Evolutionary conservation across 2,329 filamentous ascomycete species (phyloP).

Genomic region (Bipolaris cookei): DNA sequence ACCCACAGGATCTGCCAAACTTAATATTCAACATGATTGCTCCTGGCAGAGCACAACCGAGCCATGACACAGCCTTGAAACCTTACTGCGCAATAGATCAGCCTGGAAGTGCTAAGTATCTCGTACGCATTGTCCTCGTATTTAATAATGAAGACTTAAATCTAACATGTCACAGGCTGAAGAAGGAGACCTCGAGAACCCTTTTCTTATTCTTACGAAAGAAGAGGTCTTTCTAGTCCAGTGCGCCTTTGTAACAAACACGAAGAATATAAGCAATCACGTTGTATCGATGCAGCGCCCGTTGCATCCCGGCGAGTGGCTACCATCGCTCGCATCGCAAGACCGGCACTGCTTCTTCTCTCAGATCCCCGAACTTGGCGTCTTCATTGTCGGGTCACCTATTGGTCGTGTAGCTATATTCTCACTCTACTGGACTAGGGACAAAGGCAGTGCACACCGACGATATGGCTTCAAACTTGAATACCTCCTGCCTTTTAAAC

Average conservation of each 20-base stretch:
- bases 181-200: slow-evolving; percentile 1
- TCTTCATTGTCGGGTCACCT: slow-evolving; percentile 71
- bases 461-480: slow-evolving; percentile 61
- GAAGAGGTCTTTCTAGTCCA: slow-evolving; percentile 55
- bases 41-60: not conserved
- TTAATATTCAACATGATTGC: not conserved
- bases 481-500: slow-evolving; percentile 58
- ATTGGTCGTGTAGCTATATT: slow-evolving; percentile 69
- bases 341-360: slow-evolving; percentile 67
- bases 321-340: slow-evolving; percentile 19
- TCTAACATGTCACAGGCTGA: not conserved
- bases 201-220: slow-evolving; percentile 54
- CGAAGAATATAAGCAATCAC: slow-evolving; percentile 2
- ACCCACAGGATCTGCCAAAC: not conserved
- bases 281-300: slow-evolving; percentile 50
- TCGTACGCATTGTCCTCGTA: not conserved
- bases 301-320: slow-evolving; percentile 19
- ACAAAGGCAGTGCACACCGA: slow-evolving; percentile 47
- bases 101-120: not conserved
- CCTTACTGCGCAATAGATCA: not conserved
- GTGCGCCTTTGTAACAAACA: slow-evolving; percentile 30
- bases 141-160: not conserved
- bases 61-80: not conserved
- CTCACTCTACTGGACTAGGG: slow-evolving; percentile 57
- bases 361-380: slow-evolving; percentile 71